These are phyloP conservation scores for Tripterygium wilfordii DNA, from an alignment of 177 flowering plant genomes.

Conservation along the genomic window DNA sequence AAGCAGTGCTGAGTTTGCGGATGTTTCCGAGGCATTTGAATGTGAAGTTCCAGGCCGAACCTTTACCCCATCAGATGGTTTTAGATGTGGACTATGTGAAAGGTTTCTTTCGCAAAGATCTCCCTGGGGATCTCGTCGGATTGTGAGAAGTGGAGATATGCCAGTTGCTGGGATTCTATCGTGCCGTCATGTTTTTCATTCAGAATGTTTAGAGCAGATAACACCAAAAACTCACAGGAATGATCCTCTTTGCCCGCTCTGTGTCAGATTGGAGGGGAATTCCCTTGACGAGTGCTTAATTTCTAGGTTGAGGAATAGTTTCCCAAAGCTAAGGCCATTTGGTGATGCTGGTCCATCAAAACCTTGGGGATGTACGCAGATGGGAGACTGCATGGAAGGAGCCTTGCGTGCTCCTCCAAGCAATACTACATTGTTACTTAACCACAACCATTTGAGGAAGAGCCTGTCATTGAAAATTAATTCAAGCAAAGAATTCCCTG, in stretches of 20 bases:
- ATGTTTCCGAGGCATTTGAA: constrained; percentile 55
- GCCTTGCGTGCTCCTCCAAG: constrained; percentile 58
- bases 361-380: constrained; percentile 76
- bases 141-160: constrained; percentile 3
- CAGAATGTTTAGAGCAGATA: constrained; percentile 2
- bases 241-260: constrained; percentile 2
- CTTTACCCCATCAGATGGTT: constrained; percentile 28
- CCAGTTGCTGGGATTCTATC: not conserved
- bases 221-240: not conserved
- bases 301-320: constrained; percentile 35
- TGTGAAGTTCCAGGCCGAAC: constrained; percentile 29
- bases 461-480: constrained; percentile 53
- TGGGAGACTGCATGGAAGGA: constrained; percentile 81
- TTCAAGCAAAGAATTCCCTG: constrained; percentile 51
- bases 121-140: not conserved
- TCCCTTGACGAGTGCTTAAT: constrained; percentile 29
- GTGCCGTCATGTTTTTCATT: constrained; percentile 2
- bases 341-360: constrained; percentile 60
- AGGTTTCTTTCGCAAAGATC: not conserved
- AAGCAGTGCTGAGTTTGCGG: constrained; percentile 63
- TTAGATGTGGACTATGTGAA: constrained; percentile 16
- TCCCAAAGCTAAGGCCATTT: constrained; percentile 46
- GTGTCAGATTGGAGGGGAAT: constrained; percentile 10
- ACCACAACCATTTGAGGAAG: constrained; percentile 53
- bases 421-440: constrained; percentile 49